These are phyloP conservation scores for Colletotrichum gloeosporioides DNA, from an alignment of 2,329 filamentous ascomycete genomes.

Conservation along the genomic window DNA sequence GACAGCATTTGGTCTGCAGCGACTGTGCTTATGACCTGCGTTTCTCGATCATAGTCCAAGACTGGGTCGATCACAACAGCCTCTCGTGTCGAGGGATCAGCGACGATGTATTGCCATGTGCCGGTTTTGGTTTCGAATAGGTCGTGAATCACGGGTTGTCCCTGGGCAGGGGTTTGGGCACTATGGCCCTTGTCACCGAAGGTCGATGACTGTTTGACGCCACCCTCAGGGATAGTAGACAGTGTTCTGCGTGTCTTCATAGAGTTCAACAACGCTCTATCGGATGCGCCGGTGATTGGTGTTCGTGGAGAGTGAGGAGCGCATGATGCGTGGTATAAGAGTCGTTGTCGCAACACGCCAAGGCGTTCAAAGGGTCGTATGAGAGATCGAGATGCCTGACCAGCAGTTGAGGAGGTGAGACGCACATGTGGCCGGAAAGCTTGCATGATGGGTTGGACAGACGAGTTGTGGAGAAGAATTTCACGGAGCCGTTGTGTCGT, in stretches of 20 bases:
- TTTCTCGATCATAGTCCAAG: slow-evolving; percentile 57
- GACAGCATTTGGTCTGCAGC: slow-evolving; percentile 58
- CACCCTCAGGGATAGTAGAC: not conserved
- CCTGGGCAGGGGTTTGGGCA: not conserved
- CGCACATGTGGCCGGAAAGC: not conserved
- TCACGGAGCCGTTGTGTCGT: not conserved
- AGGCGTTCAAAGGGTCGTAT: not conserved
- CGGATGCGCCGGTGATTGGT: not conserved
- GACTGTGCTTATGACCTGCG: slow-evolving; percentile 47
- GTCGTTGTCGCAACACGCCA: not conserved
- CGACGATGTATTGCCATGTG: slow-evolving; percentile 67
- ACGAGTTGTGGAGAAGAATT: not conserved
- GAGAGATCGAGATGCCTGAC: not conserved
- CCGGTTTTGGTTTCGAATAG: slow-evolving; percentile 45
- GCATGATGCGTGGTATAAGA: not conserved
- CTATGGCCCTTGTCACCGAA: not conserved
- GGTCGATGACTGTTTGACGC: not conserved
- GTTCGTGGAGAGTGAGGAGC: not conserved
- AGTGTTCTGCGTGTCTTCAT: not conserved
- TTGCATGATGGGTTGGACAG: not conserved
- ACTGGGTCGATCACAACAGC: slow-evolving; percentile 69
- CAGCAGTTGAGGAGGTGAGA: not conserved
- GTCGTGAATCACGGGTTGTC: slow-evolving; percentile 40
- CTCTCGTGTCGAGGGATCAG: slow-evolving; percentile 50
- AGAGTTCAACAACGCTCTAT: not conserved